Conservation (phyloP, 1,284 basidiomycete genomes). For the Clitocybe nebularis region DNA sequence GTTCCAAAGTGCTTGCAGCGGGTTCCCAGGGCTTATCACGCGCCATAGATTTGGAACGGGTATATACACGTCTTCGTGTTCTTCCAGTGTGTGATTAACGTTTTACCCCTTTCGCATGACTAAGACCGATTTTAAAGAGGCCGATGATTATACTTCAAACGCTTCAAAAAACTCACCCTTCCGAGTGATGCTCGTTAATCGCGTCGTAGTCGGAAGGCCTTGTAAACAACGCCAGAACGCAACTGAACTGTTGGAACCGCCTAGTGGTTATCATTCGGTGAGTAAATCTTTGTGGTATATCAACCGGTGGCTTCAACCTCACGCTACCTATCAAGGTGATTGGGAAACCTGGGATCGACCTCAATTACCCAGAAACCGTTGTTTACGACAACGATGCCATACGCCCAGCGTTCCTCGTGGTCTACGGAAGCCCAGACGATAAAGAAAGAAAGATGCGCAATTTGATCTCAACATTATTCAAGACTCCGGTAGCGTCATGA, state of each 20-base stretch:
- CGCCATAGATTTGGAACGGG: slow-evolving; percentile 62
- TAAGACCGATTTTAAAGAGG: slow-evolving; percentile 36
- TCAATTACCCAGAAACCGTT: slow-evolving; percentile 61
- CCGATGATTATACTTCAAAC: slow-evolving; percentile 53
- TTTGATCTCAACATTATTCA: slow-evolving; percentile 28
- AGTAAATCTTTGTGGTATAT: too few species aligned
- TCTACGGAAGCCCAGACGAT: slow-evolving; percentile 35
- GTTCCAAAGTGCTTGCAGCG: too few species aligned
- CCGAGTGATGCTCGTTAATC: slow-evolving; percentile 48
- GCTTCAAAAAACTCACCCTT: slow-evolving; percentile 32
- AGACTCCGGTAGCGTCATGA: slow-evolving; percentile 33
- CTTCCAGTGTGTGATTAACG: slow-evolving; percentile 44
- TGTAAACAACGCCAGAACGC: slow-evolving; percentile 44
- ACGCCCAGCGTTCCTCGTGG: slow-evolving; percentile 52
- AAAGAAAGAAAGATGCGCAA: slow-evolving; percentile 2
- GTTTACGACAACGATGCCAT: slow-evolving; percentile 57
- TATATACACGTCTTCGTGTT: slow-evolving; percentile 57
- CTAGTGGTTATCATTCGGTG: slow-evolving; percentile 55
- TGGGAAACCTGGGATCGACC: slow-evolving; percentile 49
- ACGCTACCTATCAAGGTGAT: slow-evolving; percentile 27
- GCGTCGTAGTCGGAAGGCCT: slow-evolving; percentile 58
- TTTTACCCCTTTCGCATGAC: slow-evolving; percentile 1
- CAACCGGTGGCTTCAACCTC: too few species aligned
- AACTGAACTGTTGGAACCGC: slow-evolving; percentile 41
- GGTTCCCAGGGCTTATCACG: too few species aligned